A percentile compares a stretch with the other conserved stretches of the same genome.
These are phyloP conservation scores for Xylaria telfairii DNA, from an alignment of 495 filamentous ascomycete genomes.

Conservation along the genomic window DNA sequence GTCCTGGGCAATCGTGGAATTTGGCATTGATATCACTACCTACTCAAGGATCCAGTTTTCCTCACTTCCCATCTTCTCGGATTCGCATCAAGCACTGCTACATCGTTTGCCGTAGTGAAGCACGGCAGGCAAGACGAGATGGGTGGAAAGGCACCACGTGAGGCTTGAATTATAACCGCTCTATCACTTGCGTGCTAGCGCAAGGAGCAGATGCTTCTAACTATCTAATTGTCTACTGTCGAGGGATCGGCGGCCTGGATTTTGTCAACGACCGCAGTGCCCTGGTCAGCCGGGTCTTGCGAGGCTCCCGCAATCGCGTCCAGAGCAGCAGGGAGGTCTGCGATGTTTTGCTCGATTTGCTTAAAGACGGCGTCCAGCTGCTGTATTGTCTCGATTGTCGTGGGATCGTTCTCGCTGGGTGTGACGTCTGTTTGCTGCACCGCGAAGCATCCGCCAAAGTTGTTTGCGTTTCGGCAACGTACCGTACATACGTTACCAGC, in stretches of 20 bases:
- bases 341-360: constrained; percentile 43
- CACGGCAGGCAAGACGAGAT: background rate
- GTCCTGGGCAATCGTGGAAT: too few species aligned
- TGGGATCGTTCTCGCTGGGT: constrained; percentile 43
- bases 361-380: constrained; percentile 33
- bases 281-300: constrained; percentile 24
- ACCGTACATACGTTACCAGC: constrained; percentile 60
- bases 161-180: background rate
- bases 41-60: too few species aligned
- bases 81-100: too few species aligned
- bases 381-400: constrained; percentile 42
- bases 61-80: too few species aligned
- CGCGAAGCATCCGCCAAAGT: constrained; percentile 58
- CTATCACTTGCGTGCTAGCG: background rate
- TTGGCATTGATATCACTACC: too few species aligned
- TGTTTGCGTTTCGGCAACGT: constrained; percentile 61
- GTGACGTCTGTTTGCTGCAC: constrained; percentile 50
- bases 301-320: constrained; percentile 35
- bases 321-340: constrained; percentile 45
- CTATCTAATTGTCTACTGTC: constrained; percentile 12
- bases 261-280: constrained; percentile 21
- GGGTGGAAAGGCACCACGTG: background rate
- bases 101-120: too few species aligned
- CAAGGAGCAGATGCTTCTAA: background rate
- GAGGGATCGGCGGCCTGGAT: constrained; percentile 28